These are phyloP conservation scores for Mycena indigotica DNA, from an alignment of 768 basidiomycete species.

Conservation along the genomic window DNA sequence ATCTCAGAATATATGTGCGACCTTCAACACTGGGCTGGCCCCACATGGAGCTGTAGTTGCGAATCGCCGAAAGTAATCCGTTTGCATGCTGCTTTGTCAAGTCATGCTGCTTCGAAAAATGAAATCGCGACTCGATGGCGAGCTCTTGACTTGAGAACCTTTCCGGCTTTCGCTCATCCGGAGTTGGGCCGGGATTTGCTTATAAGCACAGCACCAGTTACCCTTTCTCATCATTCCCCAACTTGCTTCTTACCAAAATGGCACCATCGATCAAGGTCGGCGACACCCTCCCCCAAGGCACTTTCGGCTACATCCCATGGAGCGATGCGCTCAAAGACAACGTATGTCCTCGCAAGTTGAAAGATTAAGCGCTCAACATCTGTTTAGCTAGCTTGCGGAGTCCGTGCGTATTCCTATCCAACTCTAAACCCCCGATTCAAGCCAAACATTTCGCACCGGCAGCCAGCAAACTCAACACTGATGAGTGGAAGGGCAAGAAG, in stretches of 20 bases:
- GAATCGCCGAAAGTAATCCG: too few relatives aligned
- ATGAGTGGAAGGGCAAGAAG: conserved; percentile 80
- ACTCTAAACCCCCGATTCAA: not conserved
- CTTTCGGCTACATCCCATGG: conserved; percentile 60
- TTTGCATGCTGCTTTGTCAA: too few relatives aligned
- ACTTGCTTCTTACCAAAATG: conserved; percentile 21
- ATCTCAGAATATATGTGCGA: too few relatives aligned
- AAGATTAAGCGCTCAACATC: conserved; percentile 16
- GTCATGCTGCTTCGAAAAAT: too few relatives aligned
- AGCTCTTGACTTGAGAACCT: not conserved
- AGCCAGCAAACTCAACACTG: conserved; percentile 58
- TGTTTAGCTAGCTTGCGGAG: conserved; percentile 59
- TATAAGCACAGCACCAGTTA: too few relatives aligned
- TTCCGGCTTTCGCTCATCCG: not conserved
- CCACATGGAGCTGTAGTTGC: too few relatives aligned
- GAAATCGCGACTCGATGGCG: too few relatives aligned
- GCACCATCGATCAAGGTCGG: conserved; percentile 51
- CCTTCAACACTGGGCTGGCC: too few relatives aligned
- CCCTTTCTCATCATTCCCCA: conserved; percentile 1
- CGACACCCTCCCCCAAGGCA: conserved; percentile 48
- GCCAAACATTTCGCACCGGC: too few relatives aligned
- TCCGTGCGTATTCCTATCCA: conserved; percentile 47
- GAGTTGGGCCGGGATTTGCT: not conserved
- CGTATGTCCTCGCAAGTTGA: conserved; percentile 37
- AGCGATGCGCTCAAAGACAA: conserved; percentile 62